Conservation (phyloP, 768 basidiomycete species). For the Scleroderma bovista region DNA sequence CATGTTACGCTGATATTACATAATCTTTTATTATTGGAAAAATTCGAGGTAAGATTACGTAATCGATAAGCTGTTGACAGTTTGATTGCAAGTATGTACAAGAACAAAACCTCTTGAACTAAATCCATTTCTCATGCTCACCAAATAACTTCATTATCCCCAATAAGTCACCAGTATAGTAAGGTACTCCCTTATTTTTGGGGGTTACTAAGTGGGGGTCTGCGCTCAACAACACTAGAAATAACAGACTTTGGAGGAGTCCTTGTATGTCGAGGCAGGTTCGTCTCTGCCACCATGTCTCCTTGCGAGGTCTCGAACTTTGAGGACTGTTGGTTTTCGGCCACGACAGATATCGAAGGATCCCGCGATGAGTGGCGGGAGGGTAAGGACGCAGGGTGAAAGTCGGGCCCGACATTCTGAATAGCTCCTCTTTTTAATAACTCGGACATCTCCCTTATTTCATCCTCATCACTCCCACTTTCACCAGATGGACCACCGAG, state of each 20-base stretch:
- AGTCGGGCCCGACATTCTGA: slow-evolving; percentile 49
- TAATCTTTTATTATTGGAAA: too few relatives aligned
- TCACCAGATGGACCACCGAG: slow-evolving; percentile 47
- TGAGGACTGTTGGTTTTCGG: not conserved
- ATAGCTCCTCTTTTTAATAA: slow-evolving; percentile 47
- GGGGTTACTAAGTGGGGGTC: slow-evolving; percentile 4
- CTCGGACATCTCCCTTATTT: slow-evolving; percentile 45
- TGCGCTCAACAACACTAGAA: slow-evolving; percentile 22
- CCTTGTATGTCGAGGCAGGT: slow-evolving; percentile 11
- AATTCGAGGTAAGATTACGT: too few relatives aligned
- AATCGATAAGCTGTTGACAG: too few relatives aligned
- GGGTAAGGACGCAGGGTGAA: slow-evolving; percentile 11
- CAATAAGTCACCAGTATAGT: too few relatives aligned
- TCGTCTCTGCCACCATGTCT: slow-evolving; percentile 11
- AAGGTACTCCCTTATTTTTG: too few relatives aligned
- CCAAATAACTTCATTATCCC: too few relatives aligned
- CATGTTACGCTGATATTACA: not conserved
- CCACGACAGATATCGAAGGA: not conserved
- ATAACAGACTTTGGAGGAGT: slow-evolving; percentile 33
- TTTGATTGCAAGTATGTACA: too few relatives aligned
- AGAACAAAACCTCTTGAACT: too few relatives aligned
- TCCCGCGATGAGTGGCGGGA: not conserved
- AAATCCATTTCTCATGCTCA: too few relatives aligned
- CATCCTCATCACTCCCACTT: slow-evolving; percentile 50
- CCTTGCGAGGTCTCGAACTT: slow-evolving; percentile 44